Evolutionary conservation across 805 yeast genomes (phyloP).

Genomic region (Teunomyces barrocoloradensis): DNA sequence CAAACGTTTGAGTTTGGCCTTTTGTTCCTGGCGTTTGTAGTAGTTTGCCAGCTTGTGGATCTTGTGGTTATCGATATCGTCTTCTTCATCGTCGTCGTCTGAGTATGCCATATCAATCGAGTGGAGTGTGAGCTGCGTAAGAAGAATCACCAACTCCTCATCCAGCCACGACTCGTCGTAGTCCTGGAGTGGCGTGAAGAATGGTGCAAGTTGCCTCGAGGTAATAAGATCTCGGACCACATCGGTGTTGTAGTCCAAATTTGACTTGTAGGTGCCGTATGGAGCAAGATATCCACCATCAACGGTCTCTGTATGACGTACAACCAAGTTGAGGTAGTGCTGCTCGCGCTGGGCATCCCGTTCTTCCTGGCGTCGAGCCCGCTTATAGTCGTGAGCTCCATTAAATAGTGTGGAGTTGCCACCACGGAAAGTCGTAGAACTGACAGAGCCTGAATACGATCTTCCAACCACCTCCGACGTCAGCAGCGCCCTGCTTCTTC

Average conservation of each 20-base stretch:
- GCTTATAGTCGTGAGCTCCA: slow-evolving; percentile 17
- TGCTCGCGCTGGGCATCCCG: slow-evolving; percentile 50
- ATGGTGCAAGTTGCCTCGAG: slow-evolving; percentile 78
- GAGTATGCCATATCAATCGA: slow-evolving; percentile 47
- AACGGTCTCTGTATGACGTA: slow-evolving; percentile 64
- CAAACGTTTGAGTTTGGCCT: slow-evolving; percentile 41
- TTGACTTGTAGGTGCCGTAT: slow-evolving; percentile 79
- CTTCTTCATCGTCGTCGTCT: slow-evolving; percentile 46
- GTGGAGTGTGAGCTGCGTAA: slow-evolving; percentile 56
- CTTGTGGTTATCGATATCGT: slow-evolving; percentile 63
- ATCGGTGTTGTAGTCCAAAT: slow-evolving; percentile 68
- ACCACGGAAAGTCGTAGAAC: slow-evolving; percentile 7
- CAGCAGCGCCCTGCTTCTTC: slow-evolving; percentile 26
- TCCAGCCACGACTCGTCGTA: slow-evolving; percentile 71
- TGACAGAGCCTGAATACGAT: slow-evolving; percentile 5
- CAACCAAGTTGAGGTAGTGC: slow-evolving; percentile 57
- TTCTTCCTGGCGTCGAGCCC: slow-evolving; percentile 44
- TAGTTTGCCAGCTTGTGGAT: slow-evolving; percentile 47
- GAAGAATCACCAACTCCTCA: slow-evolving; percentile 52
- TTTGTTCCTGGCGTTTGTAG: slow-evolving; percentile 49
- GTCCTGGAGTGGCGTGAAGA: slow-evolving; percentile 85
- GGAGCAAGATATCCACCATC: slow-evolving; percentile 96
- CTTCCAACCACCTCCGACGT: slow-evolving; percentile 8
- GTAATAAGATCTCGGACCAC: slow-evolving; percentile 71
- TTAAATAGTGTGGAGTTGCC: slow-evolving; percentile 16